Conservation (phyloP, 106 monocot genomes). For the Dioscorea zingiberensis region DNA sequence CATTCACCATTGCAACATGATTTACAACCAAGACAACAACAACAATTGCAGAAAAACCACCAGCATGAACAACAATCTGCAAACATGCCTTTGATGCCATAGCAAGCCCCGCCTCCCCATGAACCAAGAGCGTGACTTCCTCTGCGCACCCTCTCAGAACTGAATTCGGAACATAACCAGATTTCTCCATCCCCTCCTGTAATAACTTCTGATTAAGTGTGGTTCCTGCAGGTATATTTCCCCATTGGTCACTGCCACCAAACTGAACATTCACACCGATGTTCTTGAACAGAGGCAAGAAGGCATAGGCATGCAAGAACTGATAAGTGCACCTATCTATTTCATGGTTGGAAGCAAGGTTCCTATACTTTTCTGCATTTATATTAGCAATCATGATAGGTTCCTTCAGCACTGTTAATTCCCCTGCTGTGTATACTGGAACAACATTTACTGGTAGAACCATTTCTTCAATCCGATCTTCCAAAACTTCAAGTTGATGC, state of each 20-base stretch:
- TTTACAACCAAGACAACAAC: no score
- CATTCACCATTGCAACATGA: no score
- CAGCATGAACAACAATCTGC: no score
- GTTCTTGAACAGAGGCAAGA: conserved; percentile 74
- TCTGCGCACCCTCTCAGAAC: conserved; percentile 72
- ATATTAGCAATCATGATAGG: no score
- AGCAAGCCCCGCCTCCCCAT: conserved; percentile 71
- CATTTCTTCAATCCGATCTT: no score
- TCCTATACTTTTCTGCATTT: no score
- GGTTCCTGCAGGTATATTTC: conserved; percentile 89
- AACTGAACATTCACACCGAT: conserved; percentile 91
- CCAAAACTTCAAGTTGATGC: no score
- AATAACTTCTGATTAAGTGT: conserved; percentile 80
- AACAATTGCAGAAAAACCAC: no score
- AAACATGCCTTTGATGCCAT: conserved; percentile 79
- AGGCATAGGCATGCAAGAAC: conserved; percentile 85
- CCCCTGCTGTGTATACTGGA: no score
- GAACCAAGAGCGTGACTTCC: conserved; percentile 83
- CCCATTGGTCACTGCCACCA: conserved; percentile 97
- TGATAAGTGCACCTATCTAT: conserved; percentile 97
- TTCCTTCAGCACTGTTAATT: no score
- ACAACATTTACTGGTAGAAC: no score
- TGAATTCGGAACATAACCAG: conserved; percentile 67
- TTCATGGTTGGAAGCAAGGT: no score
- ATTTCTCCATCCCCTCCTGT: conserved; percentile 67